A percentile compares a stretch with the other conserved stretches of the same genome.
Conservation (phyloP, 2,329 filamentous ascomycete species). For the Trichoderma polysporum region DNA sequence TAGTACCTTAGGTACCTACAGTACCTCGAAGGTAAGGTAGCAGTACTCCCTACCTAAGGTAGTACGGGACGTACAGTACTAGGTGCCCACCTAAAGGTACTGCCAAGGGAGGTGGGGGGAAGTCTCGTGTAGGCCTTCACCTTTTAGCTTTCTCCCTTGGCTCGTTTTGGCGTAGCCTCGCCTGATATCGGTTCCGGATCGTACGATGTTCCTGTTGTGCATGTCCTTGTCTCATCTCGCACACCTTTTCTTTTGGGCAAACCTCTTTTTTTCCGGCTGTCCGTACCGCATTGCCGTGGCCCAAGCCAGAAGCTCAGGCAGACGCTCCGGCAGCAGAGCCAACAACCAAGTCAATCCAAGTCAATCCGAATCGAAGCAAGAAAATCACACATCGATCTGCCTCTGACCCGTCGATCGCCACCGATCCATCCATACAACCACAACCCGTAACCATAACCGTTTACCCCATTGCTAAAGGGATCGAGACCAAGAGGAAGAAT, state of each 20-base stretch:
- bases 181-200: constrained; percentile 33
- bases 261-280: constrained; percentile 8
- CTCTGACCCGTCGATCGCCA: not conserved
- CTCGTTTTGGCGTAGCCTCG: constrained; percentile 28
- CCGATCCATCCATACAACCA: not conserved
- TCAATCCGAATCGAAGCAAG: not conserved
- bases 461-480: not conserved
- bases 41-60: too few relatives aligned
- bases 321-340: not conserved
- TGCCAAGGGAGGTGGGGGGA: constrained; percentile 11
- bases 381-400: not conserved
- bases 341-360: not conserved
- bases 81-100: not conserved
- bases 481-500: not conserved
- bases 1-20: too few relatives aligned
- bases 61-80: not conserved
- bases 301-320: not conserved
- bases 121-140: not conserved
- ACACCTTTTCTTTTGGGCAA: not conserved
- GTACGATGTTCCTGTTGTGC: constrained; percentile 33
- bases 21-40: too few relatives aligned
- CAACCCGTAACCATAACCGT: not conserved
- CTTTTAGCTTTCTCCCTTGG: constrained; percentile 24
- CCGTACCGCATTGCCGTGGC: constrained; percentile 9
- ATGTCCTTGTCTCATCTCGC: constrained; percentile 17